Conservation (phyloP, 192 early-diverging fungal genomes). For the Allomyces arbusculus region DNA sequence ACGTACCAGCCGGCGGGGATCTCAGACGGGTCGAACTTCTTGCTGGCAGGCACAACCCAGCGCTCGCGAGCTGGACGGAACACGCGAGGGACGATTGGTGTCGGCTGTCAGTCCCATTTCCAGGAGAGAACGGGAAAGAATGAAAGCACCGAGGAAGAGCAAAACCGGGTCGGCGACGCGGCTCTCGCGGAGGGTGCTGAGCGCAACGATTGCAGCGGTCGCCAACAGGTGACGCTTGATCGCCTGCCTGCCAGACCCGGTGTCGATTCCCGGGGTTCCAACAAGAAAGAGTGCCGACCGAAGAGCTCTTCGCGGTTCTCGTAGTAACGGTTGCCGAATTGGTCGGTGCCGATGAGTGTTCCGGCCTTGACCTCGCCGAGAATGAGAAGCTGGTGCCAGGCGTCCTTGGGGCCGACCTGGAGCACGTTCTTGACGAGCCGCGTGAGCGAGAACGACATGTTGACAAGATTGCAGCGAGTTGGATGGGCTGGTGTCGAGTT, state of each 20-base stretch:
- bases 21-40: slow-evolving; percentile 36
- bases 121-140: background rate
- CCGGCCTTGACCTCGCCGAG: slow-evolving; percentile 49
- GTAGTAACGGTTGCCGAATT: slow-evolving; percentile 57
- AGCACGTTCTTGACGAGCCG: slow-evolving; percentile 35
- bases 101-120: background rate
- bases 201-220: background rate
- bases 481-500: slow-evolving; percentile 3
- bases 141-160: background rate
- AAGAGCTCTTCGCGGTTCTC: slow-evolving; percentile 48
- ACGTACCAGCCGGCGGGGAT: slow-evolving; percentile 50
- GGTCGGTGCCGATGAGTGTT: slow-evolving; percentile 44
- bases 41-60: slow-evolving; percentile 43
- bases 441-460: slow-evolving; percentile 12
- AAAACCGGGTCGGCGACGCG: background rate
- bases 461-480: background rate
- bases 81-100: background rate
- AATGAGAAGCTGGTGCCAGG: slow-evolving; percentile 24
- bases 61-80: slow-evolving; percentile 39
- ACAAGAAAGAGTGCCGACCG: slow-evolving; percentile 15
- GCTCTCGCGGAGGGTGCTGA: background rate
- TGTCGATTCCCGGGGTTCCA: slow-evolving; percentile 1
- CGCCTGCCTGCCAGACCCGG: background rate
- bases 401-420: slow-evolving; percentile 21
- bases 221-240: background rate